Conservation (phyloP, 768 basidiomycete genomes). For the Tylopilus sp. region DNA sequence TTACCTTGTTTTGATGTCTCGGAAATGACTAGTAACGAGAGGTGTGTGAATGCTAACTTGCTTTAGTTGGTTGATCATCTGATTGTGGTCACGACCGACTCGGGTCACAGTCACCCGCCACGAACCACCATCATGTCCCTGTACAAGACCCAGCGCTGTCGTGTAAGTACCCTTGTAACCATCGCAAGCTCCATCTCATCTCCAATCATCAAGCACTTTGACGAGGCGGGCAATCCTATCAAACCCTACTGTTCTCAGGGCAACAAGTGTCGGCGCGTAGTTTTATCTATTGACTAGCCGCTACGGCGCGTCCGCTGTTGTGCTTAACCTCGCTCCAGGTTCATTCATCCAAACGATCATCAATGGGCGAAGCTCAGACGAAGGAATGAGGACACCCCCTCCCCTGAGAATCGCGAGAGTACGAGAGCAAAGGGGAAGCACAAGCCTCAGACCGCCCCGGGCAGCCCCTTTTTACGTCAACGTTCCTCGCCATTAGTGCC, state of each 20-base stretch:
- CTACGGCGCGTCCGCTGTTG: constrained; percentile 4
- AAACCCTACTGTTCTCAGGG: constrained; percentile 47
- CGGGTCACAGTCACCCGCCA: constrained; percentile 18
- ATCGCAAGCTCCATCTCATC: constrained; percentile 14
- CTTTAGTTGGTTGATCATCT: background rate
- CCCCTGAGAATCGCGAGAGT: constrained; percentile 21
- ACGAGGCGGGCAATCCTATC: constrained; percentile 40
- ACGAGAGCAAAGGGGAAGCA: constrained; percentile 23
- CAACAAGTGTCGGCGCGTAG: constrained; percentile 45
- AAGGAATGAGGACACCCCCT: constrained; percentile 13
- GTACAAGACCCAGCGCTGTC: constrained; percentile 47
- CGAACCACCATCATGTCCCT: constrained; percentile 25
- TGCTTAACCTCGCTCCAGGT: constrained; percentile 30
- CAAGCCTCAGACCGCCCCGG: constrained; percentile 16
- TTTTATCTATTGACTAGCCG: constrained; percentile 3
- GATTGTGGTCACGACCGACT: constrained; percentile 17
- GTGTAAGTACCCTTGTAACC: constrained; percentile 33
- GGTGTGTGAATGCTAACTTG: background rate
- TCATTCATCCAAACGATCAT: constrained; percentile 48
- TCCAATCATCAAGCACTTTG: constrained; percentile 42
- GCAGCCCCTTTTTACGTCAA: constrained; percentile 16
- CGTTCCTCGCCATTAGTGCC: constrained; percentile 38
- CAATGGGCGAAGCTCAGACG: constrained; percentile 35
- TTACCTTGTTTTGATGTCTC: constrained; percentile 5
- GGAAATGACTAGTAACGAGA: background rate